Base-by-base conservation (phyloP, 2,329 filamentous ascomycete species). In the Paecilomyces fulvus region DNA sequence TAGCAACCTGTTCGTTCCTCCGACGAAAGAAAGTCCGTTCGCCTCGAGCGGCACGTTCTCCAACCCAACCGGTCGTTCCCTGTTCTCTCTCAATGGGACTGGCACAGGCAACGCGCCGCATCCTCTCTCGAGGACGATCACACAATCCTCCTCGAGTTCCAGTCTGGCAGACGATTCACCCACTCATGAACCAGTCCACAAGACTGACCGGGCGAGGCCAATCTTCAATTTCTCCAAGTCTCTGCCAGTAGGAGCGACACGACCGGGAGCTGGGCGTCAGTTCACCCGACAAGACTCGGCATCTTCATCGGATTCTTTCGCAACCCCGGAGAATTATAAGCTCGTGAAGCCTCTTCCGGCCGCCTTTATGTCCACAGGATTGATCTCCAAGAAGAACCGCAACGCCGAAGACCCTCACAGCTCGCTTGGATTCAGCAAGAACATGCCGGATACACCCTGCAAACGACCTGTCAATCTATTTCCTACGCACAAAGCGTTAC, bases 381-480 rank as follows among this genome's bases (percentile, higher is more conserved):
- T 99, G 28, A 87, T 99, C 55, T 96, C 94, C 10, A 99, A 99
- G 76, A 89, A 95, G 72, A 95, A 94, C 67, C 86, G 89, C 56
- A 86, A 89, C 69, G 83, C 86, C 0, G 90, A 96, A 63, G 82
- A 90, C 53, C 82, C 71, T 61, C 74, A 77, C 67, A 73, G 76
- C 62, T 73, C 71, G 54, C 72, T 77, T 37, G 77, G 76, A 23
- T 75, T 75, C 28, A 81, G 80, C 72, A 85, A 87, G 67, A 81
- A 83, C 30, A 92, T 95, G 79, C 92, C 94, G 0, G 94, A 97
- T 68, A 99, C 94, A 1, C 94, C 94, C 1, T 97, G 94, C 74
- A 99, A 97, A 77, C 91, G 94, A 68, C 86, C 88, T 54, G 78
- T 80, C 3, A 86, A 84, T 62, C 76, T 87, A 56, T 83, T 92